These are phyloP conservation scores for Tulasnella sp. DNA, from an alignment of 768 basidiomycete species.

Conservation along the genomic window DNA sequence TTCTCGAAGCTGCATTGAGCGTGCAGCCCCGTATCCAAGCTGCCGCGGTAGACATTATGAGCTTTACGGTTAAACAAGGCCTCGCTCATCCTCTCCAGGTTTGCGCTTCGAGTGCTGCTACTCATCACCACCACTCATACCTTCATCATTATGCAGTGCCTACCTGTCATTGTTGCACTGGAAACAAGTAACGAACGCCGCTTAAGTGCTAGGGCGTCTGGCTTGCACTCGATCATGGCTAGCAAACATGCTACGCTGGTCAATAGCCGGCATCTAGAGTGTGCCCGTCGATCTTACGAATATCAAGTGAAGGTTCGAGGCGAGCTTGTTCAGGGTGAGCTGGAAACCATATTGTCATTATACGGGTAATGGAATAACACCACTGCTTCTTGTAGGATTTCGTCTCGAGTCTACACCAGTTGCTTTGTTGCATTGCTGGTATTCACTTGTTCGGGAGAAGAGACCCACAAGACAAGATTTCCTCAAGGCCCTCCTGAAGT, in stretches of 20 bases:
- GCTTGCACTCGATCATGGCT: conserved; percentile 71
- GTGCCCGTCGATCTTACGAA: conserved; percentile 68
- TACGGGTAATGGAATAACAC: neutral
- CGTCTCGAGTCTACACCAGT: conserved; percentile 49
- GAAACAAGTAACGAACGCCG: conserved; percentile 61
- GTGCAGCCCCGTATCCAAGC: conserved; percentile 58
- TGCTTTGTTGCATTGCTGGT: conserved; percentile 84
- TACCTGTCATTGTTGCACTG: conserved; percentile 86
- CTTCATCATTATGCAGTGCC: conserved; percentile 41
- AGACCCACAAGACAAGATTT: conserved; percentile 77
- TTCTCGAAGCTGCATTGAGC: conserved; percentile 72
- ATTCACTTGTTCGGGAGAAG: conserved; percentile 83
- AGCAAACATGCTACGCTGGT: conserved; percentile 82
- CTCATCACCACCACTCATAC: neutral
- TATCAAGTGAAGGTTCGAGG: conserved; percentile 57
- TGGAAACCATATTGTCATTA: neutral
- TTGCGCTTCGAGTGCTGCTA: conserved; percentile 21
- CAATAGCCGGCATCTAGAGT: conserved; percentile 72
- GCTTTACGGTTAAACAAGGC: conserved; percentile 90
- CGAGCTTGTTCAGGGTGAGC: conserved; percentile 43
- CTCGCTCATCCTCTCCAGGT: conserved; percentile 90
- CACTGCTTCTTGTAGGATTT: conserved; percentile 45
- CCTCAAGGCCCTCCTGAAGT: conserved; percentile 66
- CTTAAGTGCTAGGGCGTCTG: conserved; percentile 63
- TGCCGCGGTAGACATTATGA: conserved; percentile 80